Conservation (phyloP, 2,329 filamentous ascomycete genomes). For the Ilyonectria destructans region DNA sequence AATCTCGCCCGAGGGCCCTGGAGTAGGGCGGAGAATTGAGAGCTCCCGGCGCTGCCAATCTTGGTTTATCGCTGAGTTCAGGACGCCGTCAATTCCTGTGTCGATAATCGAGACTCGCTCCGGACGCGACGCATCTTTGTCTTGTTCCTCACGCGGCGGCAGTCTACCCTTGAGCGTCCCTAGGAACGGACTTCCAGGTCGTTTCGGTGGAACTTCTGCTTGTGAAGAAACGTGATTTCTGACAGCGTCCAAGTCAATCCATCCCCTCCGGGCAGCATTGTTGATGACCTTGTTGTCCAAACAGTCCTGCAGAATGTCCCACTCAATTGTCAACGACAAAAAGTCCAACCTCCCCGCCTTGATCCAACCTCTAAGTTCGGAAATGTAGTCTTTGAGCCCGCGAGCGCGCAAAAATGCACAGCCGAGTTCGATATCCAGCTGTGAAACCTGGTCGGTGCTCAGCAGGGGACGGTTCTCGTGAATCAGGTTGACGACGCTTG, state of each 20-base stretch:
- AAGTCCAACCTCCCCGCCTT: conserved; percentile 40
- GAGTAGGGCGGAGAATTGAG: not conserved
- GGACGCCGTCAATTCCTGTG: not conserved
- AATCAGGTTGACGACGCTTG: conserved; percentile 31
- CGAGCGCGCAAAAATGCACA: conserved; percentile 37
- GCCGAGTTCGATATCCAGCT: conserved; percentile 36
- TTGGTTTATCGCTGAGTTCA: not conserved
- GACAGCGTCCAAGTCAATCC: conserved; percentile 30
- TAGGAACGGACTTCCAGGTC: conserved; percentile 25
- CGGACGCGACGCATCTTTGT: not conserved
- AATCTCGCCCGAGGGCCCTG: not conserved
- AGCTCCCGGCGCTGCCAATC: not conserved
- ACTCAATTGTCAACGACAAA: conserved; percentile 45
- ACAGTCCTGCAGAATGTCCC: conserved; percentile 44
- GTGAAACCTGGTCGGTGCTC: conserved; percentile 42
- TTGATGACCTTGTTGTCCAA: conserved; percentile 37
- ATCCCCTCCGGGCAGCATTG: conserved; percentile 27
- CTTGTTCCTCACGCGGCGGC: not conserved
- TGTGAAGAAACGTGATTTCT: not conserved
- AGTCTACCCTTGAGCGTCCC: conserved; percentile 4
- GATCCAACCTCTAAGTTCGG: conserved; percentile 36
- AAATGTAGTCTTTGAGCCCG: conserved; percentile 13
- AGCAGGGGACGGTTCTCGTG: conserved; percentile 43
- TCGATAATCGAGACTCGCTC: not conserved
- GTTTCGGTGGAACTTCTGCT: not conserved